Evolutionary conservation across 2,329 filamentous ascomycete species (phyloP).

Genomic region (Coniochaeta pulveracea): DNA sequence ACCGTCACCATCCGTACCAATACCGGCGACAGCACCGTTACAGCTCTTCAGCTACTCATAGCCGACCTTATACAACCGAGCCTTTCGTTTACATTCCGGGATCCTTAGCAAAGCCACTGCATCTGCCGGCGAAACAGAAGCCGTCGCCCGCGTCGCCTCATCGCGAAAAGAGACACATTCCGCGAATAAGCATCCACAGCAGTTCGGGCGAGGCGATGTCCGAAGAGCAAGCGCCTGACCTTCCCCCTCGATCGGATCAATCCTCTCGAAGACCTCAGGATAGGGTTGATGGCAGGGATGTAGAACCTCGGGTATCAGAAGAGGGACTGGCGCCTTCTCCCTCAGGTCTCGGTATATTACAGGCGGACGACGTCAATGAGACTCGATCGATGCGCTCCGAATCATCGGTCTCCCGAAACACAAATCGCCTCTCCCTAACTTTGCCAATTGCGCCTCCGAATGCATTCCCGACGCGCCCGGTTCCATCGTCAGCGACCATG

Average conservation of each 20-base stretch:
- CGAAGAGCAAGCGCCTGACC: constrained; percentile 7
- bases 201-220: constrained; percentile 14
- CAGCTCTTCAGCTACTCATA: constrained; percentile 7
- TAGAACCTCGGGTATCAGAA: constrained; percentile 19
- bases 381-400: constrained; percentile 38
- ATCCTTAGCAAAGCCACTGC: constrained; percentile 12
- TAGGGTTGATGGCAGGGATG: constrained; percentile 9
- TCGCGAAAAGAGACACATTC: no score
- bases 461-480: constrained; percentile 38
- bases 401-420: constrained; percentile 40
- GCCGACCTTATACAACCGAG: constrained; percentile 14
- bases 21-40: constrained; percentile 9
- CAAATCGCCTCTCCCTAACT: constrained; percentile 49
- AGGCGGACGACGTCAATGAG: constrained; percentile 24
- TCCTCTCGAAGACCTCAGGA: constrained; percentile 7
- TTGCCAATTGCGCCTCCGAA: constrained; percentile 48
- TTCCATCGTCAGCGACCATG: constrained; percentile 30
- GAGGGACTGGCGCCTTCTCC: constrained; percentile 24
- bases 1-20: constrained; percentile 17
- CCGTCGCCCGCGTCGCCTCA: no score
- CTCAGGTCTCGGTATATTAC: no score
- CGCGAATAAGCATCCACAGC: constrained; percentile 11
- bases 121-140: no score
- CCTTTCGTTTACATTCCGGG: constrained; percentile 10
- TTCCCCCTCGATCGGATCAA: constrained; percentile 4